Base-by-base conservation (phyloP, 352 stramenopile species). In the Phytophthora aleatoria region DNA sequence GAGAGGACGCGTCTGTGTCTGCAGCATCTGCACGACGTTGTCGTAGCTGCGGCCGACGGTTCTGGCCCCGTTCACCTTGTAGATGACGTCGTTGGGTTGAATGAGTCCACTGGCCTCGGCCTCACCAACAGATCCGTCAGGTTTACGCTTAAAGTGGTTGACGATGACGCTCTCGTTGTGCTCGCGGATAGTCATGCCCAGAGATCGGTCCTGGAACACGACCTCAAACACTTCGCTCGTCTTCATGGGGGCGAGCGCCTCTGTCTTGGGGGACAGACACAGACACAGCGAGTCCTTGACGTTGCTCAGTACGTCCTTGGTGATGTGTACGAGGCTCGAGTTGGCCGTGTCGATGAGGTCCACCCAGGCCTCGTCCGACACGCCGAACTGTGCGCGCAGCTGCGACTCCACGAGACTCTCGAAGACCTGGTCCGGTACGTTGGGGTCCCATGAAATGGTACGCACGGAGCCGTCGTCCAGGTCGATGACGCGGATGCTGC, bases 171-270 rank as follows among this genome's bases (percentile, higher is more conserved):
- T 91, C 51, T 95, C 84, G 60, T 90, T 90, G 59, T 87, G 79
- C 44, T 95, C 86, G 15, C 85, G 84, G 72, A 95, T 92, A 8
- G 86, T 95, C 76, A 95, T 92, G 38, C 86, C 86, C 15, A 95
- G 73, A 9, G 84, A 74, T 45, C 72, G 76, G 31, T 92, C 84
- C 10, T 77, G 52, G 69, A 95, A 95, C 11, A 81, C 28, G 24
- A 93, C 84, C 51, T 95, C 83, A 65, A 95, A 91, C 5, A 95
- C 80, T 44, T 95, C 86, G 42, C 53, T 82, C 28, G 61, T 83
- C 58, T 95, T 95, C 76, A 95, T 91, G 33, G 86, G 86, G 8
- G 81, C 81, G 7, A 92, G 79, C 39, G 84, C 79, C 61, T 95
- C 86, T 24, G 86, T 95, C 72, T 95, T 95, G 50, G 86, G 78